Conservation (phyloP, 225 moss, liverwort and hornwort species). For the Polytrichum commune region DNA sequence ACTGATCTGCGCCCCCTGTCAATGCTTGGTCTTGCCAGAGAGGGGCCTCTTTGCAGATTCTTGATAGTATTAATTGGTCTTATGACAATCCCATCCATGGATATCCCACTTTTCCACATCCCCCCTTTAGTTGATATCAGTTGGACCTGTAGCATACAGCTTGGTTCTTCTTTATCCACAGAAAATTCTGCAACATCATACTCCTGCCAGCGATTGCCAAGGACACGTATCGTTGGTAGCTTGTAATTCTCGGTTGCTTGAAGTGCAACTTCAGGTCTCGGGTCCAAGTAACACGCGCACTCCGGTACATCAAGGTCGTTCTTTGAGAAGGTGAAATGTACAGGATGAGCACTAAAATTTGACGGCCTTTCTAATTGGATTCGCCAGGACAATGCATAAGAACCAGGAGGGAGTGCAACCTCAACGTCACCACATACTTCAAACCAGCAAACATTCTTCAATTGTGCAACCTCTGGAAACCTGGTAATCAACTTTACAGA, state of each 20-base stretch:
- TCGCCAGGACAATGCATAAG: constrained; percentile 40
- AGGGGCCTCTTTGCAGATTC: constrained; percentile 4
- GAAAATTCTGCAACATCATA: constrained; percentile 38
- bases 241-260: constrained; percentile 14
- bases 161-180: constrained; percentile 23
- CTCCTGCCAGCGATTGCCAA: constrained; percentile 33
- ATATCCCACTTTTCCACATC: constrained; percentile 18
- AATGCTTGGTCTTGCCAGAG: not conserved
- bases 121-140: not conserved
- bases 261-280: constrained; percentile 4
- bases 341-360: constrained; percentile 23
- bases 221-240: constrained; percentile 25
- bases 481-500: constrained; percentile 7
- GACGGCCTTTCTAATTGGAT: constrained; percentile 12
- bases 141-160: constrained; percentile 13
- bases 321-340: constrained; percentile 26
- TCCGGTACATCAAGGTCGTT: constrained; percentile 10
- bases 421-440: constrained; percentile 28
- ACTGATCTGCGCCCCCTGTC: constrained; percentile 11
- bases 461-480: constrained; percentile 30
- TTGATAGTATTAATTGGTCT: constrained; percentile 15
- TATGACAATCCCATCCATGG: constrained; percentile 34
- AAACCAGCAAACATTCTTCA: constrained; percentile 35
- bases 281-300: constrained; percentile 28
- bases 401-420: constrained; percentile 36